Conservation (phyloP, 1,139 yeast genomes). For the Nadsonia commutata region DNA sequence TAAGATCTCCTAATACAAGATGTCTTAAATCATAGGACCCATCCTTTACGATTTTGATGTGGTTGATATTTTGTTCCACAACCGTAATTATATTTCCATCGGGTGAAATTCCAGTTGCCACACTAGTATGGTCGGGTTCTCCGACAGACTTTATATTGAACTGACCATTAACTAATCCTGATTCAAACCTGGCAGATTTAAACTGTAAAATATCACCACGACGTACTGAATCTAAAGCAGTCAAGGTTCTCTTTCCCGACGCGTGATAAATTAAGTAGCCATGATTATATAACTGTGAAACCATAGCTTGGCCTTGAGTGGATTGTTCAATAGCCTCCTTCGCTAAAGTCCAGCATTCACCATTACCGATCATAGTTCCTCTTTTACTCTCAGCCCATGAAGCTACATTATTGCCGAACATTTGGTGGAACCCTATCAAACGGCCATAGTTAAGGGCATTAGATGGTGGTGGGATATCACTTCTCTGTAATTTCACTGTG, state of each 20-base stretch:
- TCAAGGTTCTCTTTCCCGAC: conserved; percentile 5
- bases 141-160: conserved; percentile 28
- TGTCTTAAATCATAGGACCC: conserved; percentile 33
- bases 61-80: conserved; percentile 50
- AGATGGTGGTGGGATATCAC: conserved; percentile 39
- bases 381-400: conserved; percentile 44
- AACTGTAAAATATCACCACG: conserved; percentile 37
- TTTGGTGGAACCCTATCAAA: conserved; percentile 19
- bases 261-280: conserved; percentile 37
- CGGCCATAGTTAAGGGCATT: conserved; percentile 26
- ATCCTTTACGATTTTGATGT: conserved; percentile 32
- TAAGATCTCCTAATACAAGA: conserved; percentile 34
- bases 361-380: conserved; percentile 48
- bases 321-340: conserved; percentile 45
- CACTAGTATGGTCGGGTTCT: conserved; percentile 53
- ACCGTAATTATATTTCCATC: conserved; percentile 26
- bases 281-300: conserved; percentile 38
- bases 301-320: conserved; percentile 49
- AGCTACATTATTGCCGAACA: conserved; percentile 36
- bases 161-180: conserved; percentile 13
- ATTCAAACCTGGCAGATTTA: conserved; percentile 30
- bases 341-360: conserved; percentile 74
- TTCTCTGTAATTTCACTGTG: conserved; percentile 23
- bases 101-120: conserved; percentile 29
- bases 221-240: conserved; percentile 19